phyloP scores from a whole-genome alignment of 768 basidiomycete species.

The Coprinellus micaceus region DNA sequence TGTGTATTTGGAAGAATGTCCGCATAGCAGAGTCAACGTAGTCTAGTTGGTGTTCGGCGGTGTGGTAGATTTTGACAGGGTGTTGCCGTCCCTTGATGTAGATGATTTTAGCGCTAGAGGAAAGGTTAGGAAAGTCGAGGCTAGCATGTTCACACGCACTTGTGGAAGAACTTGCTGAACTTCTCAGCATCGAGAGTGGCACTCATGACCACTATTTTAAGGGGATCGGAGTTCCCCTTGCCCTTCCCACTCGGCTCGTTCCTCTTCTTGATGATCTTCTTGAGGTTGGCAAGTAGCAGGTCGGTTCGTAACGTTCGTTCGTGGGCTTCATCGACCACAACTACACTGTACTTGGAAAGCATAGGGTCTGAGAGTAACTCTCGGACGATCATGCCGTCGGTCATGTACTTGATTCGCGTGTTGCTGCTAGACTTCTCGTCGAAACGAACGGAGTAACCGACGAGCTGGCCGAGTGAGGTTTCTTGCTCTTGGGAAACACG shows the following conservation, averaged over 20 bases:
- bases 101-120: slow-evolving; percentile 72
- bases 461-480: slow-evolving; percentile 63
- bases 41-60: slow-evolving; percentile 69
- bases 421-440: slow-evolving; percentile 70
- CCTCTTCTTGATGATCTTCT: slow-evolving; percentile 68
- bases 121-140: neutral
- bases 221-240: slow-evolving; percentile 56
- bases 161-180: slow-evolving; percentile 83
- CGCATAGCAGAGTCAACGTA: slow-evolving; percentile 87
- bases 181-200: slow-evolving; percentile 95
- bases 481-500: slow-evolving; percentile 88
- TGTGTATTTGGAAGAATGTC: slow-evolving; percentile 93
- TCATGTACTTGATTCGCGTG: slow-evolving; percentile 93
- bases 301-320: slow-evolving; percentile 95
- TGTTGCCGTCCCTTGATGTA: slow-evolving; percentile 94
- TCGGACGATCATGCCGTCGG: slow-evolving; percentile 95
- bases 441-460: slow-evolving; percentile 96
- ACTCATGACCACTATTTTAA: slow-evolving; percentile 96
- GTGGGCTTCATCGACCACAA: slow-evolving; percentile 96
- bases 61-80: slow-evolving; percentile 82
- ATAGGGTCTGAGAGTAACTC: slow-evolving; percentile 81
- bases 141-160: slow-evolving; percentile 47
- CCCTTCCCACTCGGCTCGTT: slow-evolving; percentile 43
- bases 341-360: slow-evolving; percentile 77
- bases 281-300: slow-evolving; percentile 86